Base-by-base conservation (phyloP, 345 rosid genomes). In the Kandelia obovata region DNA sequence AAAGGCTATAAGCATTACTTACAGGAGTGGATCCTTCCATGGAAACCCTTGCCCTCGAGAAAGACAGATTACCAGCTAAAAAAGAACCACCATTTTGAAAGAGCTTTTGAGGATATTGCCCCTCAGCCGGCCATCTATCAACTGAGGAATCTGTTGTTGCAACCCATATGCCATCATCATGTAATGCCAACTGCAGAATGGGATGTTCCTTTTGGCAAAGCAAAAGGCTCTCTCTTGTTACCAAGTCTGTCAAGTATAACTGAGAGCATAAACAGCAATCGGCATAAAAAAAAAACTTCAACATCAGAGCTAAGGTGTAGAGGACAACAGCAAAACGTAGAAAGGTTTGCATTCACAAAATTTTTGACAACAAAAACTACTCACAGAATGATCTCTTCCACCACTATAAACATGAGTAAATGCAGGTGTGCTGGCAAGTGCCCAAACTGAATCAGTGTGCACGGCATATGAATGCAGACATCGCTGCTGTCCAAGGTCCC, bases 401-500 rank as follows among this genome's bases (percentile, higher is more conserved):
- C 99, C 99, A 61, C 99, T 96, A 75, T 96, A 96, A 77, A 92
- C 99, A 71, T 96, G 98, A 84, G 80, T 89, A 81, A 96, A 92
- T 21, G 98, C 75, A 25, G 99, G 86, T 65, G 91, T 84, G 87
- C 98, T 89, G 62, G 99, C 98, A 84, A 96, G 98, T 30, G 99
- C 96, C 99, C 99, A 96, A 61, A 96, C 99, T 79, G 99, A 96
- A 84, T 96, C 98, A 53, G 99, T 96, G 77, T 96, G 99, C 75
- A 96, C 99, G 21, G 99, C 98, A 82, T 96, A 96, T 58, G 99
- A 92, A 83, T 96, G 99, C 78, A 96, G 65, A 70, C 99, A 96
- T 61, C 99, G 89, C 79, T 96, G 99, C 86, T 92, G 98, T 75
- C 99, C 98, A 79, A 96, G 91, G 81, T 96, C 99, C 99, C 99